These are phyloP conservation scores for Elsinoe necatrix DNA, from an alignment of 2,329 filamentous ascomycete species.

Conservation along the genomic window DNA sequence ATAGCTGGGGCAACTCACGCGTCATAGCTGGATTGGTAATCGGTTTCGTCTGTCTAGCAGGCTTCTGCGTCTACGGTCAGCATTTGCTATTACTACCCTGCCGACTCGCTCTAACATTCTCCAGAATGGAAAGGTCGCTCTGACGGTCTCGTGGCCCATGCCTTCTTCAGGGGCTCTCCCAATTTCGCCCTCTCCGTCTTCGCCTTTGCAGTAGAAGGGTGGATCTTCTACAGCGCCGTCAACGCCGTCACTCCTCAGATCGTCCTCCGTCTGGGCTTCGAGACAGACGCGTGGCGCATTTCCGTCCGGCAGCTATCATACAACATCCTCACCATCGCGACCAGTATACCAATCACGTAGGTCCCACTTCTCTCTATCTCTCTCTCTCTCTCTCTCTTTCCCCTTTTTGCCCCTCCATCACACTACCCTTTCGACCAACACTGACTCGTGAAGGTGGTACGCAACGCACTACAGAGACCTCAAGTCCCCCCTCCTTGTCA, in stretches of 20 bases:
- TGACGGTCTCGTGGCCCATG: conserved; percentile 48
- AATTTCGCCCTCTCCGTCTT: conserved; percentile 50
- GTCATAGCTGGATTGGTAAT: conserved; percentile 27
- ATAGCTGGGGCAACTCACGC: conserved; percentile 32
- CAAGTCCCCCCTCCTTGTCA: conserved; percentile 39
- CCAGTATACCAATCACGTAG: conserved; percentile 37
- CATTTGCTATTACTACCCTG: neutral
- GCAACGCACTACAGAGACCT: conserved; percentile 44
- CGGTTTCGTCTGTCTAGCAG: conserved; percentile 22
- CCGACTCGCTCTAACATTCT: neutral
- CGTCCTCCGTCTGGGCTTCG: conserved; percentile 43
- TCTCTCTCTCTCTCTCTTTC: neutral
- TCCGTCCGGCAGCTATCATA: conserved; percentile 42
- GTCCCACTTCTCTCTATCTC: conserved; percentile 13
- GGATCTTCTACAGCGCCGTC: conserved; percentile 50
- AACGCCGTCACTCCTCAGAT: conserved; percentile 45
- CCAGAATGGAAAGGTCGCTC: conserved; percentile 48
- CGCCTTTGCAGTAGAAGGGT: conserved; percentile 50
- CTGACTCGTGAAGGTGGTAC: conserved; percentile 29
- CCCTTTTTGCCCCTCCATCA: no score
- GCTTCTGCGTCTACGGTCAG: conserved; percentile 22
- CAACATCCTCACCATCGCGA: conserved; percentile 34
- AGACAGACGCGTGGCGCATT: conserved; percentile 40
- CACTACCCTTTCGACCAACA: no score
- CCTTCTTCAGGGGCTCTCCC: conserved; percentile 46